Evolutionary conservation across 2,329 filamentous ascomycete genomes (phyloP).

Genomic region (Xylaria sp.): DNA sequence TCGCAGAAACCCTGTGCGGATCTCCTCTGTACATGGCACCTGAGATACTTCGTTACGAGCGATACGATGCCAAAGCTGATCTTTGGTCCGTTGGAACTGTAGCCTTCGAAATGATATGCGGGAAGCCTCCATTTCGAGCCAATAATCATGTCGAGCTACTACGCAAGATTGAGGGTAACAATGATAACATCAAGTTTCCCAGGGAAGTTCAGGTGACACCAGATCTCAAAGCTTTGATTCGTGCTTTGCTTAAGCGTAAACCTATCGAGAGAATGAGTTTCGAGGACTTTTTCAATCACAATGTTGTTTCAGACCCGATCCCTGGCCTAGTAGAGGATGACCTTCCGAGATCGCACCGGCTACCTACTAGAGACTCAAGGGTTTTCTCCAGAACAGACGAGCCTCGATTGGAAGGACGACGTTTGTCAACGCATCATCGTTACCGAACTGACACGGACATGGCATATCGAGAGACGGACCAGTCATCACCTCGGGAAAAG

Average conservation of each 20-base stretch:
- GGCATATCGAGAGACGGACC: slow-evolving; percentile 49
- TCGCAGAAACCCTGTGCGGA: slow-evolving; percentile 95
- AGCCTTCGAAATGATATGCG: slow-evolving; percentile 92
- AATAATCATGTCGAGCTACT: slow-evolving; percentile 94
- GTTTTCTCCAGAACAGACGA: slow-evolving; percentile 50
- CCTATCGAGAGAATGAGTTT: slow-evolving; percentile 88
- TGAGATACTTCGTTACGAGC: slow-evolving; percentile 95
- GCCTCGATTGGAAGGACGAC: slow-evolving; percentile 47
- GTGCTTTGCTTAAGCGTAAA: slow-evolving; percentile 82
- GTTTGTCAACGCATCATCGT: slow-evolving; percentile 54
- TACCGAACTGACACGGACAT: slow-evolving; percentile 53
- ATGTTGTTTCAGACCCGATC: slow-evolving; percentile 78
- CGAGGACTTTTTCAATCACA: slow-evolving; percentile 82
- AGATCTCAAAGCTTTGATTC: slow-evolving; percentile 83
- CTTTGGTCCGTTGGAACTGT: slow-evolving; percentile 98
- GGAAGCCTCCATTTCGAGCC: slow-evolving; percentile 89
- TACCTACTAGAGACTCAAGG: slow-evolving; percentile 50
- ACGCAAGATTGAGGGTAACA: slow-evolving; percentile 87
- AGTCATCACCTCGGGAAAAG: slow-evolving; percentile 57
- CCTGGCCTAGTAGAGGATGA: slow-evolving; percentile 85
- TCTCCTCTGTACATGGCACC: slow-evolving; percentile 99
- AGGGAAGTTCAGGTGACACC: slow-evolving; percentile 75
- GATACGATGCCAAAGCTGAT: slow-evolving; percentile 96
- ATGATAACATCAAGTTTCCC: slow-evolving; percentile 86
- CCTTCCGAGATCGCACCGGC: slow-evolving; percentile 57